Base-by-base conservation (phyloP, 2,329 filamentous ascomycete genomes). In the Diaporthe amygdali region DNA sequence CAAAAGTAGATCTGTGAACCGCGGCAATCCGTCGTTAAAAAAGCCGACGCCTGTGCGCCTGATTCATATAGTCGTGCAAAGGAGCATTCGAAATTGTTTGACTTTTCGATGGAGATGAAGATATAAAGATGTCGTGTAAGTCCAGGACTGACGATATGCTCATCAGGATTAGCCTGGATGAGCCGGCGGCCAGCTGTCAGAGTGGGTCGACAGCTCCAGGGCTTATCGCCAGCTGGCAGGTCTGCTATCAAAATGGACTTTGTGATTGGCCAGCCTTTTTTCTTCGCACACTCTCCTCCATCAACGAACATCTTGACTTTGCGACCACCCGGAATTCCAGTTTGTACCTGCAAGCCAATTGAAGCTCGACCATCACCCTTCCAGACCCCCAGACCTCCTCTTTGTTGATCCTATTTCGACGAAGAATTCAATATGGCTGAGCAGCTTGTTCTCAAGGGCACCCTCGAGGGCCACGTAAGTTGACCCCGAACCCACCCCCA, bases 401-500 rank as follows among this genome's bases (percentile, higher is more conserved):
- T 80, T 73, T 73, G 71, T 73, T 73, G 71, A 73, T 68, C 64
- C 78, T 78, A 82, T 81, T 75, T 76, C 82, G 74, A 76, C 76
- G 75, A 75, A 76, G 75, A 71, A 79, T 81, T 81, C 82, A 85
- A 81, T 81, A 96, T 96, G 94, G 92, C 93, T 90, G 94, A 96
- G 91, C 93, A 96, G 91, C 90, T 96, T 86, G 94, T 97, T 89
- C 93, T 96, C 87, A 95, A 96, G 90, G 94, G 94, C 86, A 96
- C 94, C 90, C 94, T 97, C 86, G 94, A 96, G 93, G 96, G 96
- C 92, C 96, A 98, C 92, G 89, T 91, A 89, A 84, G 89, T 90
- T 79, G 73, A 76, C 74, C 76, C 73, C 70, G 69, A 73, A 69
- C 70, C 72, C 71, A 72, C 59, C 69, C 73, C 68, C 69, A 56